A percentile compares a stretch with the other conserved stretches of the same genome.
phyloP scores from a whole-genome alignment of 2,329 filamentous ascomycete genomes.

The Kalmusia sp. region DNA sequence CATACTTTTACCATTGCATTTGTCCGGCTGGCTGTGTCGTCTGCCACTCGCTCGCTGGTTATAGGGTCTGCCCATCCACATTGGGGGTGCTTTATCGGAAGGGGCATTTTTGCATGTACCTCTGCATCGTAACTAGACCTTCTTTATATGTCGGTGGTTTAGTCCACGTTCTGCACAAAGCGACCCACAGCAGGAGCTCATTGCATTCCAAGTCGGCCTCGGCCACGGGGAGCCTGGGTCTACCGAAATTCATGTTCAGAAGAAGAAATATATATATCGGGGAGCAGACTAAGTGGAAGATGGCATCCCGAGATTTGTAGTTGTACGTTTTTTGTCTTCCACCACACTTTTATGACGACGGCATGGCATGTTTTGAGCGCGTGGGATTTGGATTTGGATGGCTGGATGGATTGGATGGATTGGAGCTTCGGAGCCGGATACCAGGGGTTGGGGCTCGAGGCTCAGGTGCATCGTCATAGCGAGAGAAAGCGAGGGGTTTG shows the following conservation, averaged over 20 bases:
- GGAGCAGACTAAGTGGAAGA: neutral
- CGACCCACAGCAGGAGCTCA: no score
- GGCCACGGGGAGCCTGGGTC: no score
- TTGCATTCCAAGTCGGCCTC: no score
- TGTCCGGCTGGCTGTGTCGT: neutral
- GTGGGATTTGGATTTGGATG: neutral
- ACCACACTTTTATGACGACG: conserved; percentile 3
- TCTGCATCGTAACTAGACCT: neutral
- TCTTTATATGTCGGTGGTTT: no score
- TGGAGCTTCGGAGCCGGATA: no score
- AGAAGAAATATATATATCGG: neutral
- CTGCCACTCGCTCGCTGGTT: neutral
- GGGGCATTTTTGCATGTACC: neutral
- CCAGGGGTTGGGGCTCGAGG: no score
- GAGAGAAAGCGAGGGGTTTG: no score
- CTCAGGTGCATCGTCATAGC: no score
- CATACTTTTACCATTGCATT: conserved; percentile 26
- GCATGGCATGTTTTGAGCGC: neutral
- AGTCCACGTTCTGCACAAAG: no score
- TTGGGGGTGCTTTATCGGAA: neutral
- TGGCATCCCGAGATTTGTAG: conserved; percentile 7
- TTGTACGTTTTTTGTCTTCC: conserved; percentile 7
- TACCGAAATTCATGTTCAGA: neutral
- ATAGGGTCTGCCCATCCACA: neutral
- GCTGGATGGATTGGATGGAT: neutral